Base-by-base conservation (phyloP, 768 basidiomycete genomes). In the Russula lepida region DNA sequence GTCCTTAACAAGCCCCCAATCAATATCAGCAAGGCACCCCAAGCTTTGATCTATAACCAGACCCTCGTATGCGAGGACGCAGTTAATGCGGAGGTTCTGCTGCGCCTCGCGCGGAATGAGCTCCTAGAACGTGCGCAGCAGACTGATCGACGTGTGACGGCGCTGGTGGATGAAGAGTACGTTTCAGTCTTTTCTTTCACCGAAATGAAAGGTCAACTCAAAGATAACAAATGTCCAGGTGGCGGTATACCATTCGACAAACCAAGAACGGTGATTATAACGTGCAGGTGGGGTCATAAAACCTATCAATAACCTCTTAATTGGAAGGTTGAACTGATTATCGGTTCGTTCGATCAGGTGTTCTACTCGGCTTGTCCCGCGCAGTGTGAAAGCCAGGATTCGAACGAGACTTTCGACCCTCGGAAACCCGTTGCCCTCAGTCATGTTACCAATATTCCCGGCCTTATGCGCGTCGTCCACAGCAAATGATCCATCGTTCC, bases 401-500 rank as follows among this genome's bases (percentile, higher is more conserved):
- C 25, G 39, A 28, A 54, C 27, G 39, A 30, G 37, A 12, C 13
- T 13, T 41, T 75, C 3, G 86, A 90, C 70, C 82, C 86, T 15
- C 79, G 78, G 66, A 76, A 75, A 27, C 86, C 86, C 1, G 80
- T 89, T 27, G 81, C 81, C 1, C 69, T 88, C 50, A 81, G 86
- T 60, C 77, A 80, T 60, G 82, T 79, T 52, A 79, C 74, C 65
- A 78, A 80, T 64, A 77, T 90, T 6, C 84, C 85, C 2, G 89
- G 88, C 9, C 77, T 89, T 32, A 91, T 90, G 89, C 89, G 85
- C 41, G 81, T 89, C 69, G 27, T 84, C 53, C 74, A 73, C 50
- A 76, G 84, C 28, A 53, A 65, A 41, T 66, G 67, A 50, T 19
- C 27, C 9, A 12, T 37, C 6, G 35, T 44, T n/a, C 35, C 35